Base-by-base conservation (phyloP, 2,329 filamentous ascomycete species). In the Microthyrium microscopicum region DNA sequence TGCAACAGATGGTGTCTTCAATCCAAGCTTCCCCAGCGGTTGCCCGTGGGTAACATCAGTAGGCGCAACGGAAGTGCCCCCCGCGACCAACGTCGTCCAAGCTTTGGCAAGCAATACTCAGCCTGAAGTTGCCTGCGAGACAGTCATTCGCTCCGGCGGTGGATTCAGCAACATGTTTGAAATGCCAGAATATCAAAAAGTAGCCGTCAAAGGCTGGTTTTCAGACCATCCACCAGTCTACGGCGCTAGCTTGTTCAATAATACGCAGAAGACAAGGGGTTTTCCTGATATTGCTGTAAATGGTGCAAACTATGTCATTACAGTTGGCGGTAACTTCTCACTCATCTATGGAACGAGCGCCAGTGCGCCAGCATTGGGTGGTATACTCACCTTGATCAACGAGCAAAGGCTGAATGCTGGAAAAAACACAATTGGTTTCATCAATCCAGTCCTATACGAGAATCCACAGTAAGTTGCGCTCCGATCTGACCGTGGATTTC, bases 351-450 rank as follows among this genome's bases (percentile, higher is more conserved):
- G 36, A 11, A 39, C 36, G 6, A 28, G 20, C 12, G 36, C 36
- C 4, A 28, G 20, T 18, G 35, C 36, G 11, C 73, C 73, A 0
- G 54, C 66, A 1, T 65, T 68, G 27, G 64, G 66, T 1, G 62
- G 56, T 2, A 52, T 74, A 16, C 48, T 76, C 18, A 58, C 62
- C 2, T 56, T 75, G 11, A 48, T 75, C 33, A 74, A 75, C 41
- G 68, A 73, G 41, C 64, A 61, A 1, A 56, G 64, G n/a, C 45
- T 70, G 6, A 46, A 54, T 1, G 51, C 48, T 5, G 60, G 61
- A 5, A 56, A 62, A 41, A 41, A 56, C 0, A 47, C 55, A 0
- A 45, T 70, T 34, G 67, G 67, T 0, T 70, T 69, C 52, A 39
- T 70, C 20, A 70, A 70, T 40, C 66, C 65, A 0, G 67, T 61